These are phyloP conservation scores for Amphibolis antarctica DNA, from an alignment of 106 monocot genomes.

Conservation along the genomic window DNA sequence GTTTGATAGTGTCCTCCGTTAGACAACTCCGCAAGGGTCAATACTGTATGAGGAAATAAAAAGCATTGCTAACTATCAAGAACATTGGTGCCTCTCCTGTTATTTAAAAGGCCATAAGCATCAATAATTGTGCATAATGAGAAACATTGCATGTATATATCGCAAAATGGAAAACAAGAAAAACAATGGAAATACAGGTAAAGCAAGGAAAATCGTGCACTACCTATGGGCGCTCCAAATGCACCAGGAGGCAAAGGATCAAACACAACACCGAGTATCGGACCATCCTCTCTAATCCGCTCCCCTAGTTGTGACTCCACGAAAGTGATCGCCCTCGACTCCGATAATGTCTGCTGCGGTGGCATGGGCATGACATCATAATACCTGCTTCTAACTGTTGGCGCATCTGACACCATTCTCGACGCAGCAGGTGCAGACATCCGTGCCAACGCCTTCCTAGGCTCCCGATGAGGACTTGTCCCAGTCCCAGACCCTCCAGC, in stretches of 20 bases:
- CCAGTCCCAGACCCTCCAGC: slow-evolving; percentile 3
- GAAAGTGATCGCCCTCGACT: slow-evolving; percentile 46
- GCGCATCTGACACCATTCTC: slow-evolving; percentile 23
- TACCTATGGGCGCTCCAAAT: slow-evolving; percentile 90
- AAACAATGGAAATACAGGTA: neutral
- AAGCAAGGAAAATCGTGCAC: neutral
- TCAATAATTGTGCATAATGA: too few relatives aligned
- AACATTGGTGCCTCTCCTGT: too few relatives aligned
- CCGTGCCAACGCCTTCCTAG: slow-evolving; percentile 32
- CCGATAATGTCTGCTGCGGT: slow-evolving; percentile 39
- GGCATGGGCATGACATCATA: slow-evolving; percentile 36
- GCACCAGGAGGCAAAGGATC: slow-evolving; percentile 94
- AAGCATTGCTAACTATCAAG: too few relatives aligned
- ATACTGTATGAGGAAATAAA: too few relatives aligned
- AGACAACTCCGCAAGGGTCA: too few relatives aligned
- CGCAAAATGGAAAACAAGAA: neutral
- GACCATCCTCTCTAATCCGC: slow-evolving; percentile 83
- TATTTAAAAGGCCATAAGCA: too few relatives aligned
- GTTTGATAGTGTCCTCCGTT: too few relatives aligned
- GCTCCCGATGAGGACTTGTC: slow-evolving; percentile 19
- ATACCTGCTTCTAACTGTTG: slow-evolving; percentile 32
- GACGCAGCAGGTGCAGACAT: slow-evolving; percentile 22
- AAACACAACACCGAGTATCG: slow-evolving; percentile 79
- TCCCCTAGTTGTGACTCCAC: slow-evolving; percentile 82
- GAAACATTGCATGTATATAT: too few relatives aligned